Evolutionary conservation across 345 rosid species (phyloP).

Genomic region (Boechera stricta): DNA sequence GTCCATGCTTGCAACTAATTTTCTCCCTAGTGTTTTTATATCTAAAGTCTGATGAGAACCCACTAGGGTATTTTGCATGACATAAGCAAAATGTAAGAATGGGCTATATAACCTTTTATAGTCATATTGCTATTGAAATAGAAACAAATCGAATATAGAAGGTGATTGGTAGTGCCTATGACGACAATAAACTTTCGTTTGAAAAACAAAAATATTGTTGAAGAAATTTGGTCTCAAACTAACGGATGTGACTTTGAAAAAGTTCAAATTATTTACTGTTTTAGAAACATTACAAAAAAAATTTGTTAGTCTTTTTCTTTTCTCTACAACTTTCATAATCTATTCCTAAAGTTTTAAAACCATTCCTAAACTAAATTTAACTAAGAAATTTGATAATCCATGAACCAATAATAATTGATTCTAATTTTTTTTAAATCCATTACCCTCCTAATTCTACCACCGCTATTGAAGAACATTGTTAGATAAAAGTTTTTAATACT

Average conservation of each 20-base stretch:
- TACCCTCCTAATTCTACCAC: not conserved
- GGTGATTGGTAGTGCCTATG: not conserved
- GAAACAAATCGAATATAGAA: not conserved
- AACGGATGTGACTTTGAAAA: not conserved
- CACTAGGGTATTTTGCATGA: constrained; percentile 10
- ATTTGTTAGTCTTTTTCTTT: not conserved
- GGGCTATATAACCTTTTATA: not conserved
- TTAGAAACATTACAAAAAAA: not conserved
- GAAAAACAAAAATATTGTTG: not conserved
- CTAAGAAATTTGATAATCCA: not conserved
- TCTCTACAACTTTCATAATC: not conserved
- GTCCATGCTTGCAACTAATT: not conserved
- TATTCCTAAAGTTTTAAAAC: not conserved
- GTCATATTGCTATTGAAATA: not conserved
- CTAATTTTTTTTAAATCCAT: not conserved
- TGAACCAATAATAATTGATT: not conserved
- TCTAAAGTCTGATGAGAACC: not conserved
- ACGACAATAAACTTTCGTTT: no score
- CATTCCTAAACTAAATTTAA: no score
- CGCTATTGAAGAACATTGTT: not conserved
- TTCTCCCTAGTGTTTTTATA: not conserved
- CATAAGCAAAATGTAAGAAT: not conserved
- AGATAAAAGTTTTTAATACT: not conserved
- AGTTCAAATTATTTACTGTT: not conserved
- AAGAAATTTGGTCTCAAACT: not conserved